These are phyloP conservation scores for Lyophyllum shimeji DNA, from an alignment of 768 basidiomycete genomes.

Conservation along the genomic window DNA sequence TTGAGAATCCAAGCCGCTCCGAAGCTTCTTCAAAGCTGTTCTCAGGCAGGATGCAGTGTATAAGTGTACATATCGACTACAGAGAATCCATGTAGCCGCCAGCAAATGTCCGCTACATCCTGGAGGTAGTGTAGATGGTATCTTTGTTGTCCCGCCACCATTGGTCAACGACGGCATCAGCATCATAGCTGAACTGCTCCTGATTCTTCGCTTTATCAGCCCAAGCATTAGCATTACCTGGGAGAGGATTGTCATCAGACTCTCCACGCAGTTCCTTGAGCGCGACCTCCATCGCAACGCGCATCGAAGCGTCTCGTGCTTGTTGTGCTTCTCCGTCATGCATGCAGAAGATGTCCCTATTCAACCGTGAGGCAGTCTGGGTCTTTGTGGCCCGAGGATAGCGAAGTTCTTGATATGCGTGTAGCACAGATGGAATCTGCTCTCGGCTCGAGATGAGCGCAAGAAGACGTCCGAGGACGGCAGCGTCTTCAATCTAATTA, in stretches of 20 bases:
- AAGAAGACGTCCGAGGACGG: slow-evolving; percentile 48
- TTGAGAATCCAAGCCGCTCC: no score
- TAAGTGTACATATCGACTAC: no score
- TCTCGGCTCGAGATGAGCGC: slow-evolving; percentile 38
- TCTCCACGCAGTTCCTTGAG: slow-evolving; percentile 22
- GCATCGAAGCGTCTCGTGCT: slow-evolving; percentile 52
- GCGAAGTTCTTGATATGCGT: slow-evolving; percentile 53
- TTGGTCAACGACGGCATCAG: slow-evolving; percentile 45
- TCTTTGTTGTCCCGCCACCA: slow-evolving; percentile 42
- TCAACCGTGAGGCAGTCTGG: slow-evolving; percentile 47
- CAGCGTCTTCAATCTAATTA: slow-evolving; percentile 34
- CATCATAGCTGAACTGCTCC: slow-evolving; percentile 53
- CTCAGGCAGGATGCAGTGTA: no score
- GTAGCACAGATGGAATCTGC: slow-evolving; percentile 44
- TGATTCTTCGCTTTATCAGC: slow-evolving; percentile 51
- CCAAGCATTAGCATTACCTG: slow-evolving; percentile 54
- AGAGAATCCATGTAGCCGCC: no score
- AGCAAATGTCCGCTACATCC: background rate
- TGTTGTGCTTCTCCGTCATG: slow-evolving; percentile 53
- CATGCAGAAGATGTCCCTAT: slow-evolving; percentile 56
- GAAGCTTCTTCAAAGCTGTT: no score
- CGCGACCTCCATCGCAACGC: slow-evolving; percentile 42
- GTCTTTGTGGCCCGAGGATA: slow-evolving; percentile 47
- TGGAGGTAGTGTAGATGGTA: background rate
- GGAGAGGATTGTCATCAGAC: slow-evolving; percentile 9